Evolutionary conservation across 2,329 filamentous ascomycete genomes (phyloP).

Genomic region (Fusarium nisikadoi): DNA sequence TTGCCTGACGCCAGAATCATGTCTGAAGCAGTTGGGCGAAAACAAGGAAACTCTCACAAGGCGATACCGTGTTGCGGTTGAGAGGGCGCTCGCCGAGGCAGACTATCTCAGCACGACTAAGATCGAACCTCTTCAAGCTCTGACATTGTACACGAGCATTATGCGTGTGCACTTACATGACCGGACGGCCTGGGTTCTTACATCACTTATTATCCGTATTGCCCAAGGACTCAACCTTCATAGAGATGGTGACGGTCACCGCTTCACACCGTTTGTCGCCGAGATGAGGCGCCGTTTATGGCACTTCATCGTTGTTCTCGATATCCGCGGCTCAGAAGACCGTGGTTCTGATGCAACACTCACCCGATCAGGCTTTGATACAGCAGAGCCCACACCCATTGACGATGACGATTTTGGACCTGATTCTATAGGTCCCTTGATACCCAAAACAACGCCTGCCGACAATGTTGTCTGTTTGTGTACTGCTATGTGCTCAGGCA

Average conservation of each 20-base stretch:
- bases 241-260: conserved; percentile 52
- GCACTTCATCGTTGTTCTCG: conserved; percentile 71
- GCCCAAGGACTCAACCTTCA: conserved; percentile 57
- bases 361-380: conserved; percentile 56
- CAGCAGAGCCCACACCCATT: conserved; percentile 61
- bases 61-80: conserved; percentile 49
- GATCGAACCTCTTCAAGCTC: conserved; percentile 54
- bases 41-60: conserved; percentile 47
- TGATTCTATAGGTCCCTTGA: conserved; percentile 48
- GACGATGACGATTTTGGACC: conserved; percentile 63
- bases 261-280: conserved; percentile 61
- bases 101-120: conserved; percentile 56
- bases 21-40: conserved; percentile 48
- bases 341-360: conserved; percentile 61
- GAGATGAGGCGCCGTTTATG: conserved; percentile 71
- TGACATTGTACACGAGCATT: conserved; percentile 55
- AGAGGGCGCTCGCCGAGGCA: conserved; percentile 54
- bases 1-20: conserved; percentile 48
- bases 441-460: conserved; percentile 51
- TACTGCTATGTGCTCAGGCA: conserved; percentile 52
- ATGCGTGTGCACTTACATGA: conserved; percentile 52
- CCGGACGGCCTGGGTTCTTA: conserved; percentile 56
- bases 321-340: conserved; percentile 65
- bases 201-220: conserved; percentile 55
- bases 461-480: conserved; percentile 56